Evolutionary conservation across 768 basidiomycete genomes (phyloP), one percentile per base, ranked within the genome.

Genomic region (Phylloporus sp.): DNA sequence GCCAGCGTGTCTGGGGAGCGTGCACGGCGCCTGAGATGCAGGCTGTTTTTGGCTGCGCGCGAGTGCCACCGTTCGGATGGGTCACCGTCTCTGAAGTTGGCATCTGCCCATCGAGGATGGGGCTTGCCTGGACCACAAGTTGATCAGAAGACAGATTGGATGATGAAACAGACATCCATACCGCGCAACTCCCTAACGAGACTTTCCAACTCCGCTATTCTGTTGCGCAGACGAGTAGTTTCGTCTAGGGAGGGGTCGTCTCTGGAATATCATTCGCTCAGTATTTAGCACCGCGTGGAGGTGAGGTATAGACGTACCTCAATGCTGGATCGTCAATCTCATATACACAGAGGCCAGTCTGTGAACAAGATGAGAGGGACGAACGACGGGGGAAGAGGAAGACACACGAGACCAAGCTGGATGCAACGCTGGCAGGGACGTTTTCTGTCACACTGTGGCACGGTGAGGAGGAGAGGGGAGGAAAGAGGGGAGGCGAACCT

Each of bases 281-380:
- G 44, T 6, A 41, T 23, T 26, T 13, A 14, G 28, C 6, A 18
- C 5, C 15, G 14, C 22, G 36, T 10, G 43, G 40, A 44, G 5
- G 37, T 27, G 39, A 29, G 40, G 17, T 13, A 22, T 7, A 47
- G n/a, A 29, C 52, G 15, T 54, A 87, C 89, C 86, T 76, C 29
- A 86, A 69, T 9, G 85, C 82, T 13, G 88, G 88, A 67, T 91
- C 91, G 63, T 94, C 92, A 53, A 94, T 87, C 62, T 95, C 92
- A 56, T 95, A 95, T 1, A 95, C 90, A 64, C 92, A 95, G 15
- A 94, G 84, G 41, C 92, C 92, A 18, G 92, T 94, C 88, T 91
- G 6, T 3, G 40, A 56, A 14, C 18, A 40, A 3, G 48, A 42
- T 38, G 35, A 54, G 51, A 39, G 1, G 38, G 49, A 43, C 8